Percentiles rank a stretch among this genome's conserved stretches.
Conservation (phyloP, 495 filamentous ascomycete genomes). For the Xylaria flabelliformis region DNA sequence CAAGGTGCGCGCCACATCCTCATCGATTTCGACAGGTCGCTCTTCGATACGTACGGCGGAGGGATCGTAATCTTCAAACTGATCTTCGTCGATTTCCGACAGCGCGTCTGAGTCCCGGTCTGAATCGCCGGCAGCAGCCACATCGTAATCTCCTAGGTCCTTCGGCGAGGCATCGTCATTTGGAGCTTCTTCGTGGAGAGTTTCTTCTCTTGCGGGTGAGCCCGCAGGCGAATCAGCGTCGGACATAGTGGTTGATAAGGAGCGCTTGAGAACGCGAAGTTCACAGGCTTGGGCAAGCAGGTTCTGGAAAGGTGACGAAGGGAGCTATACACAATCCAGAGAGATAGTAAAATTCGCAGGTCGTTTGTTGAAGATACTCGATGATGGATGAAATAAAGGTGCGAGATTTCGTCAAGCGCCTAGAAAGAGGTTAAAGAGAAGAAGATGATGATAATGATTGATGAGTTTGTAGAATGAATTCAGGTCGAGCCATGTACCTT, state of each 20-base stretch:
- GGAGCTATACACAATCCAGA: neutral
- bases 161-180: conserved; percentile 38
- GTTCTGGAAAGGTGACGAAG: neutral
- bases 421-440: neutral
- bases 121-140: conserved; percentile 57
- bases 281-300: neutral
- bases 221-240: conserved; percentile 45
- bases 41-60: conserved; percentile 77
- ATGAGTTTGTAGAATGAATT: neutral
- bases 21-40: conserved; percentile 82
- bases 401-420: too few relatives aligned
- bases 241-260: conserved; percentile 46
- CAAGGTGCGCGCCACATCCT: conserved; percentile 76
- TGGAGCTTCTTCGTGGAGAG: conserved; percentile 45
- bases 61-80: conserved; percentile 90
- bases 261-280: neutral
- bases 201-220: conserved; percentile 35
- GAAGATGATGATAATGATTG: neutral
- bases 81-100: conserved; percentile 93
- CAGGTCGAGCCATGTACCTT: neutral
- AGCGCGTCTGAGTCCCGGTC: conserved; percentile 82
- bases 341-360: neutral
- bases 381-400: neutral
- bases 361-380: neutral
- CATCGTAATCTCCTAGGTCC: conserved; percentile 47